Evolutionary conservation across 2,329 filamentous ascomycete species (phyloP), one percentile per base, ranked within the genome.

Genomic region (Ophiostoma sp.): DNA sequence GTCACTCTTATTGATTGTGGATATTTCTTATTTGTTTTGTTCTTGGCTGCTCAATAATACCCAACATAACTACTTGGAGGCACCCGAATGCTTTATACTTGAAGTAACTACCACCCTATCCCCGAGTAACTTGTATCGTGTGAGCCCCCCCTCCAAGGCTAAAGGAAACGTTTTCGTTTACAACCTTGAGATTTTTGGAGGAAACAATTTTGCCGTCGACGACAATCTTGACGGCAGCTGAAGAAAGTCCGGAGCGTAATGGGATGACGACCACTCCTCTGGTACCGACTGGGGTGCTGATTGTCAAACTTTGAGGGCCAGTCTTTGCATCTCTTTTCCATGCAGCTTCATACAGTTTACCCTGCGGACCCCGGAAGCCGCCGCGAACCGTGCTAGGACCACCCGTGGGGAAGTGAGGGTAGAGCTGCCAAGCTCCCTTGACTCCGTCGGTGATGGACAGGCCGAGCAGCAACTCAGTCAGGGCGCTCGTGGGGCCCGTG

Each of bases 381-480:
- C 57, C 57, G 27, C 57, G 57, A 11, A 62, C 57, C 2, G 7
- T 62, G 15, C 13, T 62, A 17, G 57, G 57, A 17, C 57, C 57
- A 17, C 23, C 8, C 4, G 15, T 17, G 27, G 57, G 27, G 11
- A 74, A 65, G 68, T 72, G 72, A 15, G 73, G 73, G 44, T 70
- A 69, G 39, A 74, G 70, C 67, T 60, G 41, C 73, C 73, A 74
- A n/a, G 35, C 44, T 31, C 35, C 62, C 7, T 72, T 73, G 6
- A 62, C 65, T 33, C 66, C 31, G 13, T 44, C 71, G 2, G 69
- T 71, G 33, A 83, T 74, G 70, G 76, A 76, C 64, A 84, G 74
- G 0, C 83, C 83, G 2, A 84, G 76, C 27, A 83, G 75, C 35
- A 79, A 79, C 68, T 81, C 79, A 0, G 80, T 83, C 71, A 85